Percentiles rank a stretch among this genome's conserved stretches.
Conservation (phyloP, 192 early-diverging fungal genomes). For the Coemansia sp. region DNA sequence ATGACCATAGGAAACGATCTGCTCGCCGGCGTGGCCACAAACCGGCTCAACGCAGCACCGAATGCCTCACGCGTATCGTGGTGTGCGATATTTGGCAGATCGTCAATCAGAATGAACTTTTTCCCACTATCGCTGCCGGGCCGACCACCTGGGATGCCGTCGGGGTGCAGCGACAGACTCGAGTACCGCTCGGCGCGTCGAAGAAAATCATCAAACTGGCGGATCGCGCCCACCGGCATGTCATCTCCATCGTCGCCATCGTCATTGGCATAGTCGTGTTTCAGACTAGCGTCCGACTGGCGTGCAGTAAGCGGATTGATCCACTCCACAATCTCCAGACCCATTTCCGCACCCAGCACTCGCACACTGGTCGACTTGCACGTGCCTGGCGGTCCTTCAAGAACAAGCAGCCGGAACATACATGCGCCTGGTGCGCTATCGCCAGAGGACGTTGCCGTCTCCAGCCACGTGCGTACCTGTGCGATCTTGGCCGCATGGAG, state of each 20-base stretch:
- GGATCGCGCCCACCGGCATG: slow-evolving; percentile 38
- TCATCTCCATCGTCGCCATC: slow-evolving; percentile 22
- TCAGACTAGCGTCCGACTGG: slow-evolving; percentile 7
- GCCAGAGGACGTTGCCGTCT: slow-evolving; percentile 20
- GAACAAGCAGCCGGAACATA: slow-evolving; percentile 55
- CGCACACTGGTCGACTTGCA: slow-evolving; percentile 65
- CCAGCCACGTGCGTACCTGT: slow-evolving; percentile 62
- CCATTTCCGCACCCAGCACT: slow-evolving; percentile 58
- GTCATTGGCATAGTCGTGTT: neutral
- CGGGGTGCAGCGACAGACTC: slow-evolving; percentile 20
- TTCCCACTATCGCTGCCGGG: neutral
- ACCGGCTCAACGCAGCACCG: slow-evolving; percentile 48
- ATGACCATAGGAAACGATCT: slow-evolving; percentile 49
- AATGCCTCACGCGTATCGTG: slow-evolving; percentile 57
- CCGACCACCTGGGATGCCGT: neutral
- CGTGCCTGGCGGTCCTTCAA: slow-evolving; percentile 66
- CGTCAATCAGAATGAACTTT: slow-evolving; percentile 62
- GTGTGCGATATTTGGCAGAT: slow-evolving; percentile 59
- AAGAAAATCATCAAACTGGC: slow-evolving; percentile 59
- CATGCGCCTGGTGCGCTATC: neutral
- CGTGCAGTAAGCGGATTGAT: slow-evolving; percentile 49
- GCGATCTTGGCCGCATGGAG: slow-evolving; percentile 55
- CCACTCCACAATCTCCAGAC: slow-evolving; percentile 63
- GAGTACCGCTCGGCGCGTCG: slow-evolving; percentile 56
- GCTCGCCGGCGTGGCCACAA: slow-evolving; percentile 28